Base-by-base conservation (phyloP, 2,329 filamentous ascomycete species). In the Leptographium wingfieldii region DNA sequence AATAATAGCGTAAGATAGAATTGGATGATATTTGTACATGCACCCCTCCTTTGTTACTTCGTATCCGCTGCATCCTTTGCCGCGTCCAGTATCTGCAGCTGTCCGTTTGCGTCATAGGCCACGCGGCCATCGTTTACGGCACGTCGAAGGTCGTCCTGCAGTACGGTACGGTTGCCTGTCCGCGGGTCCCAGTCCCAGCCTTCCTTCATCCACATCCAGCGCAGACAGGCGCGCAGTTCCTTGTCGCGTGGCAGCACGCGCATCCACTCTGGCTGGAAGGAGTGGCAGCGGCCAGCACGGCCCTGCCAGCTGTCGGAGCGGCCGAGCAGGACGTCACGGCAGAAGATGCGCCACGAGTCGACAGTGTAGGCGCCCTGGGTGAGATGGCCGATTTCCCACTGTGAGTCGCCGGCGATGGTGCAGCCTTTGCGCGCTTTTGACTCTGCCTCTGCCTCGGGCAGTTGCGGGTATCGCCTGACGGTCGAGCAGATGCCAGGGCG, bases 291-390 rank as follows among this genome's bases (percentile, higher is more conserved):
- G 22, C 22, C 22, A 22, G 22, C 22, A 22, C 22, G 22, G 22
- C 87, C 87, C 66, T 83, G 85, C 81, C 86, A 90, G 63, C 85
- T 82, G 11, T 73, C 69, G 1, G 86, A 83, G 22, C 84, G 71
- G 0, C 84, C 86, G 9, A 91, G 80, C 29, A 95, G 71, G 38
- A 80, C 77, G 69, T 96, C 92, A 1, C 92, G 83, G 69, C 90
- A 96, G 71, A 96, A 96, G 64, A 96, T 96, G 3, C 92, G 83
- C 88, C 90, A 96, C 68, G 87, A 92, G 71, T 96, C 92, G 56
- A 92, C 76, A 0, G 90, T 88, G 70, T 96, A 96, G 1, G 83
- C 78, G 19, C 91, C 89, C 59, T 89, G 85, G 0, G 90, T 91
- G 60, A 96, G 75, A 70, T 95, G 89, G 0, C 87, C 90, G 62